A percentile compares a stretch with the other conserved stretches of the same genome.
Evolutionary conservation across 2,329 filamentous ascomycete genomes (phyloP).

Genomic region (Cladophialophora bantiana): DNA sequence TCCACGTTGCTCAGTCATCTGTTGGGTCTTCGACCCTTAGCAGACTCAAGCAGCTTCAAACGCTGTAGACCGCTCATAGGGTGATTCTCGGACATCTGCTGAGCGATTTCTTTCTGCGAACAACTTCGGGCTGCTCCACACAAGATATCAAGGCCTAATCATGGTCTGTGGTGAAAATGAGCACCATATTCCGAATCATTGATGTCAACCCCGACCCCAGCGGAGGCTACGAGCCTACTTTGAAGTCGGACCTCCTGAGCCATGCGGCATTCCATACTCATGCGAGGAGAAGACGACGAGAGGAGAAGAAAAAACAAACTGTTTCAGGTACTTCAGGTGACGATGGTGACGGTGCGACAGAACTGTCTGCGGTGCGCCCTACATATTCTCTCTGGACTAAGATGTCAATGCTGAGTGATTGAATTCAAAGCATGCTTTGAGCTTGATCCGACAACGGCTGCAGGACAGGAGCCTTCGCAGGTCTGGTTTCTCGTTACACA

Average conservation of each 20-base stretch:
- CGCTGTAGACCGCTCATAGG: not conserved
- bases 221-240: not conserved
- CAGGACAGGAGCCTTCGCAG: constrained; percentile 1
- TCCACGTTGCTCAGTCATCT: not conserved
- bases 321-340: not conserved
- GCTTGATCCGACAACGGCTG: not conserved
- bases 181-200: constrained; percentile 1
- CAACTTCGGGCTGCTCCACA: not conserved
- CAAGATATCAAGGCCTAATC: not conserved
- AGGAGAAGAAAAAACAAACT: not conserved
- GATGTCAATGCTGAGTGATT: not conserved
- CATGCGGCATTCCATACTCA: not conserved
- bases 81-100: not conserved
- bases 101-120: not conserved
- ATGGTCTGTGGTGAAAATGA: not conserved
- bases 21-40: not conserved
- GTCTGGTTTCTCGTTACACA: not conserved
- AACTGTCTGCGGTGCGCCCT: not conserved
- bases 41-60: not conserved
- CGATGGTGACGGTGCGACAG: not conserved
- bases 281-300: not conserved
- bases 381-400: not conserved
- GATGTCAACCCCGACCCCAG: not conserved
- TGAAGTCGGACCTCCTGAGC: not conserved
- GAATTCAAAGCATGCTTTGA: not conserved